Evolutionary conservation across 2,329 filamentous ascomycete genomes (phyloP).

Genomic region (Ascochyta clinopodiicola): DNA sequence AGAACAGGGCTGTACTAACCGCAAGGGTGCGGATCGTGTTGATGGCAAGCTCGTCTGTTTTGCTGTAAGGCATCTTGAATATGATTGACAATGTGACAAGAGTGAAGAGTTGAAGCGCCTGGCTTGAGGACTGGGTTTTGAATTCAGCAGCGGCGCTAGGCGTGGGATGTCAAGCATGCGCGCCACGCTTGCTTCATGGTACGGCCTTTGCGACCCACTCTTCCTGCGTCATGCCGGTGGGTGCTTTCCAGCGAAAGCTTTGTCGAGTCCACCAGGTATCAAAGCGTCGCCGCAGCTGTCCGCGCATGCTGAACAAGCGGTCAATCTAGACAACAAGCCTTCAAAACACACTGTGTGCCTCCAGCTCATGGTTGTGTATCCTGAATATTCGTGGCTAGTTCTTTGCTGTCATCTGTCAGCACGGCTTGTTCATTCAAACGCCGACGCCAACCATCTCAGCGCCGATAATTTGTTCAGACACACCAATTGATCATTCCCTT

Average conservation of each 20-base stretch:
- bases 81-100: slow-evolving; percentile 23
- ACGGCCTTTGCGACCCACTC: slow-evolving; percentile 4
- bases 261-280: slow-evolving; percentile 12
- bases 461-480: slow-evolving; percentile 3
- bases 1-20: slow-evolving; percentile 65
- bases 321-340: slow-evolving; percentile 2
- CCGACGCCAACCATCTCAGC: slow-evolving; percentile 12
- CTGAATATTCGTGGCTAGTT: slow-evolving; percentile 6
- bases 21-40: slow-evolving; percentile 98
- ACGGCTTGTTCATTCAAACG: slow-evolving; percentile 9
- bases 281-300: slow-evolving; percentile 22
- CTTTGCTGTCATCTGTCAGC: slow-evolving; percentile 6
- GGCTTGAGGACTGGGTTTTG: slow-evolving; percentile 7
- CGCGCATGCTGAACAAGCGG: slow-evolving; percentile 9
- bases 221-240: slow-evolving; percentile 11
- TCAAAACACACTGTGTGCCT: background rate
- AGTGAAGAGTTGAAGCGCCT: slow-evolving; percentile 21
- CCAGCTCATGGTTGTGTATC: background rate
- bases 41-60: slow-evolving; percentile 88
- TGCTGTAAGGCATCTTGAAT: slow-evolving; percentile 81
- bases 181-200: slow-evolving; percentile 11
- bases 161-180: slow-evolving; percentile 5
- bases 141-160: slow-evolving; percentile 1
- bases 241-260: slow-evolving; percentile 12
- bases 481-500: slow-evolving; percentile 10